Evolutionary conservation across 148 eudicot species (phyloP).

Genomic region (Diospyros kaki): DNA sequence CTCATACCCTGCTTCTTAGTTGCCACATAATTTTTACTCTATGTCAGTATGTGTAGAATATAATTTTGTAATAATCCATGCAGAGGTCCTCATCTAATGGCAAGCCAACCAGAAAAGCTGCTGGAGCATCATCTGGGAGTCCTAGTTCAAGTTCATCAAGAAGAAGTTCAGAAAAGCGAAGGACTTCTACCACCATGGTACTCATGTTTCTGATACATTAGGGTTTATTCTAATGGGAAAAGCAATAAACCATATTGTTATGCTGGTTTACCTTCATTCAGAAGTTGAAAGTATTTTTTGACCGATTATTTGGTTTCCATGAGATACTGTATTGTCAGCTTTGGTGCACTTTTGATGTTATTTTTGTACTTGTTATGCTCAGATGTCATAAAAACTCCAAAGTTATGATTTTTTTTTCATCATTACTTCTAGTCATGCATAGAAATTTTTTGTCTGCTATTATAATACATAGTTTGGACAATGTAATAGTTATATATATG

Average conservation of each 20-base stretch:
- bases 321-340: background rate
- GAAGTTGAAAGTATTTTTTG: background rate
- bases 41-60: background rate
- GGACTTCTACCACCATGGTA: conserved; percentile 55
- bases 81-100: conserved; percentile 47
- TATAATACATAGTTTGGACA: no score
- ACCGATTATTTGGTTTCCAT: conserved; percentile 1
- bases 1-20: no score
- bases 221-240: conserved; percentile 1
- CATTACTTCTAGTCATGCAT: background rate
- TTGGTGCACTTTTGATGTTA: conserved; percentile 3
- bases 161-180: conserved; percentile 58
- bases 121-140: conserved; percentile 46
- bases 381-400: background rate
- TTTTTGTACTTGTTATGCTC: background rate
- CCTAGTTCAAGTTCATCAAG: conserved; percentile 50
- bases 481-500: no score
- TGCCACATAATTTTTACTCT: background rate
- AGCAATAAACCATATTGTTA: background rate
- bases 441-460: background rate
- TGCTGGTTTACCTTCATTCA: background rate
- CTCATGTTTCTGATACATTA: background rate
- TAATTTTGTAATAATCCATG: conserved; percentile 12
- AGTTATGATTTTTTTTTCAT: background rate
- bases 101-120: conserved; percentile 45